phyloP scores from a whole-genome alignment of 257 asterid genomes.

The Dorcoceras hygrometricum region DNA sequence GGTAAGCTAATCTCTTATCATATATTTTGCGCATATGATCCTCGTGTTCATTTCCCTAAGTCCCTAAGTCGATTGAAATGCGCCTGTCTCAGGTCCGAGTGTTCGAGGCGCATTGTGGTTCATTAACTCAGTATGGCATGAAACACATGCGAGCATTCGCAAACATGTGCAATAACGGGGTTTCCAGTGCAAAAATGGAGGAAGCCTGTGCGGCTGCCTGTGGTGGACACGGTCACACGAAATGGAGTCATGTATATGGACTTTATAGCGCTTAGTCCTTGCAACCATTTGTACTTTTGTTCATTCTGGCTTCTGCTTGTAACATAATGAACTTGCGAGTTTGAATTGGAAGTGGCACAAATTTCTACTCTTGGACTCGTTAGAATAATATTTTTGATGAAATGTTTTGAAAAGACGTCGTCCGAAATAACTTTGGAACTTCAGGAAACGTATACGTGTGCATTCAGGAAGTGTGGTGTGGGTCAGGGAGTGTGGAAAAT shows the following conservation, averaged over 20 bases:
- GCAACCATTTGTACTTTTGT: neutral
- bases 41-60: neutral
- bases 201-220: constrained; percentile 67
- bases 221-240: constrained; percentile 23
- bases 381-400: neutral
- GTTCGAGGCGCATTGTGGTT: constrained; percentile 73
- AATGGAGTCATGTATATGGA: constrained; percentile 29
- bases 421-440: no score
- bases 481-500: no score
- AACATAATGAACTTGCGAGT: neutral
- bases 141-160: constrained; percentile 87
- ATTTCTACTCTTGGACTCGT: neutral
- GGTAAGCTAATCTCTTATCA: constrained; percentile 32
- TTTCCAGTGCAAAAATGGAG: constrained; percentile 43
- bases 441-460: no score
- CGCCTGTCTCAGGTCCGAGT: constrained; percentile 45
- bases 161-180: constrained; percentile 62
- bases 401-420: no score
- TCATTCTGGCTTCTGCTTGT: neutral
- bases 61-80: neutral
- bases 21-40: neutral
- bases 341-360: neutral
- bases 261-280: constrained; percentile 49
- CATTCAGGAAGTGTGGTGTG: no score
- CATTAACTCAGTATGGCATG: constrained; percentile 78